Percentiles rank a stretch among this genome's conserved stretches.
phyloP scores from a whole-genome alignment of 2,329 filamentous ascomycete genomes.

The Cladosporium sphaerospermum region DNA sequence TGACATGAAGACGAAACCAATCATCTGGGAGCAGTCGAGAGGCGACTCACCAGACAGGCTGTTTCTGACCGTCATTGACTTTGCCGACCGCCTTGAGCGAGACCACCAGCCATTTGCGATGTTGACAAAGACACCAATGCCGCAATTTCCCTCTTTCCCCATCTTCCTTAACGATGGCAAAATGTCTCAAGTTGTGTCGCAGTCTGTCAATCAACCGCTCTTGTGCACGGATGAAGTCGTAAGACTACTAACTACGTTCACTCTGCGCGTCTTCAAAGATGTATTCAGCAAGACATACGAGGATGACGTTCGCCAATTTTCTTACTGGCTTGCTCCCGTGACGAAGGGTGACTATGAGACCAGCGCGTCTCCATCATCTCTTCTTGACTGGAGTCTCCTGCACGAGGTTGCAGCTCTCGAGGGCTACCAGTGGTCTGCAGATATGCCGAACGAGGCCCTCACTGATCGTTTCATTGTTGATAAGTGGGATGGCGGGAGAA shows the following conservation, averaged over 20 bases:
- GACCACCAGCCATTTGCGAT: constrained; percentile 61
- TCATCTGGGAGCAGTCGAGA: constrained; percentile 56
- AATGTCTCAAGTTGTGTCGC: constrained; percentile 48
- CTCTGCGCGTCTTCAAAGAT: constrained; percentile 69
- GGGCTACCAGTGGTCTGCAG: constrained; percentile 41
- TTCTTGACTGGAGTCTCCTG: constrained; percentile 59
- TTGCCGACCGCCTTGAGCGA: constrained; percentile 55
- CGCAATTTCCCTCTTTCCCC: constrained; percentile 59
- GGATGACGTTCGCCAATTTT: constrained; percentile 55
- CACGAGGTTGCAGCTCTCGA: constrained; percentile 33
- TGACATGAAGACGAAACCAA: constrained; percentile 70
- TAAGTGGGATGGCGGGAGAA: constrained; percentile 50
- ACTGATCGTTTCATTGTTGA: constrained; percentile 51
- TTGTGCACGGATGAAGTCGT: constrained; percentile 41
- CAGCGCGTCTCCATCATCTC: not conserved
- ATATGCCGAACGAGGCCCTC: constrained; percentile 36
- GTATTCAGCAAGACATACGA: constrained; percentile 86
- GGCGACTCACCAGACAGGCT: constrained; percentile 47
- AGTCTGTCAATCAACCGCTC: constrained; percentile 35
- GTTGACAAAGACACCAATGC: constrained; percentile 61
- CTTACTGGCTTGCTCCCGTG: constrained; percentile 74
- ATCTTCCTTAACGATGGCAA: constrained; percentile 64
- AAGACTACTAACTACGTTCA: constrained; percentile 61
- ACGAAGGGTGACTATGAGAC: constrained; percentile 5
- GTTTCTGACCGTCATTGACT: constrained; percentile 55